Evolutionary conservation across 768 basidiomycete genomes (phyloP).

Genomic region (Rubroboletus pulcherrimus): DNA sequence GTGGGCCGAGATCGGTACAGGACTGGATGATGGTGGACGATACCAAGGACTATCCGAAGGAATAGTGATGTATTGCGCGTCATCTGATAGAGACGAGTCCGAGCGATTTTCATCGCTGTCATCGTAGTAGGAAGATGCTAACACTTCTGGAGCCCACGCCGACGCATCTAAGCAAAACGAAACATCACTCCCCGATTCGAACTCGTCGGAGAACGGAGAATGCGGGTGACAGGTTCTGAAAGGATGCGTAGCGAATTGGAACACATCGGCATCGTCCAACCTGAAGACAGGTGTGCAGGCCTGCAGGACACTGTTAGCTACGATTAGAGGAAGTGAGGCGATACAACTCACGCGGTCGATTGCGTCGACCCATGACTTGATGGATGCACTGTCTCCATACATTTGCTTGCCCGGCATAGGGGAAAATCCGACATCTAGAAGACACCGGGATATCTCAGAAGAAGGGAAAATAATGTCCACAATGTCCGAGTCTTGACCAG

Average conservation of each 20-base stretch:
- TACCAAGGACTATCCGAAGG: conserved; percentile 39
- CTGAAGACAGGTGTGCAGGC: conserved; percentile 7
- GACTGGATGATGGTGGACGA: conserved; percentile 28
- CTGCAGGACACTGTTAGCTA: conserved; percentile 11
- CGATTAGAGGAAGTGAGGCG: neutral
- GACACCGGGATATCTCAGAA: neutral
- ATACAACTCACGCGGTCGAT: conserved; percentile 22
- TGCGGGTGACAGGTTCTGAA: conserved; percentile 8
- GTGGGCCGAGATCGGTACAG: conserved; percentile 20
- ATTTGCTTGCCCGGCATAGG: conserved; percentile 13
- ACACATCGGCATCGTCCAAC: neutral
- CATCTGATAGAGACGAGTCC: conserved; percentile 20
- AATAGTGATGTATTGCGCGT: conserved; percentile 40
- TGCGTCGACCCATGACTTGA: conserved; percentile 27
- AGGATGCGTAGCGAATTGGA: conserved; percentile 19
- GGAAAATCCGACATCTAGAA: conserved; percentile 5
- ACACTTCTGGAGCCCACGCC: conserved; percentile 19
- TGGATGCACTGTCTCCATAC: conserved; percentile 22
- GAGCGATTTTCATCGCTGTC: conserved; percentile 22
- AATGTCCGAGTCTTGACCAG: conserved; percentile 27
- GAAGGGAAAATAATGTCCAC: conserved; percentile 14
- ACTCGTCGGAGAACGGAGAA: conserved; percentile 25
- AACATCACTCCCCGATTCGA: conserved; percentile 18
- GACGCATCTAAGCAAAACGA: conserved; percentile 15
- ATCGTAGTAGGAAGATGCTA: conserved; percentile 12